Evolutionary conservation across 2,329 filamentous ascomycete genomes (phyloP), one percentile per base, ranked within the genome.

Genomic region (Calonectria honghensis): DNA sequence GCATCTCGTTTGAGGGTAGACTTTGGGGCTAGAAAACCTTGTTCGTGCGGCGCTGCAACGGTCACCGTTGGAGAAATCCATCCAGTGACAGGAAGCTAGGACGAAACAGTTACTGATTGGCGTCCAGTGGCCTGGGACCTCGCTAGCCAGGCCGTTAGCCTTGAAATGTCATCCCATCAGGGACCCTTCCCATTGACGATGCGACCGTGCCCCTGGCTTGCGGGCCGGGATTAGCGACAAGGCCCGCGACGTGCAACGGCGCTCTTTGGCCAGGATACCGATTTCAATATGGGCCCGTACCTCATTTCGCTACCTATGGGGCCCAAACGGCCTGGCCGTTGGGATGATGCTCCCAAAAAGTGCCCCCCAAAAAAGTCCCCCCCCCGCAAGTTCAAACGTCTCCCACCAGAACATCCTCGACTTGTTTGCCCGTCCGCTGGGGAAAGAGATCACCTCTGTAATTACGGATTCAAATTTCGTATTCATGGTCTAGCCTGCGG

Each of bases 11-110:
- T 65, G 61, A 32, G 29, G 39, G 61, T 50, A 48, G 61, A 50
- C 61, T 65, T 65, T 32, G 39, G 50, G n/a, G 27, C 61, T 50
- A 65, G 61, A 50, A 65, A 48, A 48, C 39, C 61, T 50, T 65
- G 61, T 32, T 32, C 48, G 18, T 16, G n/a, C 35, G 37, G 57
- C 35, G 35, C 9, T 41, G 57, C 57, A 65, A 48, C 61, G 61
- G 39, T 48, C 6, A 65, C 41, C 61, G 41, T 50, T 65, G 61
- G 27, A 65, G 29, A 45, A 65, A 11, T 48, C 39, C 61, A 18
- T 9, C 61, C 39, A 48, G 37, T n/a, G 13, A 32, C 48, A 29
- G 6, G 20, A 14, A 16, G 27, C 65, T 68, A 68, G 48, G 24
- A 52, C 45, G 9, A 52, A 68, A 68, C 13, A 31, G 65, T 52